A percentile compares a stretch with the other conserved stretches of the same genome.
phyloP scores from a whole-genome alignment of 805 yeast species.

The Cyberlindnera samutprakarnensis region DNA sequence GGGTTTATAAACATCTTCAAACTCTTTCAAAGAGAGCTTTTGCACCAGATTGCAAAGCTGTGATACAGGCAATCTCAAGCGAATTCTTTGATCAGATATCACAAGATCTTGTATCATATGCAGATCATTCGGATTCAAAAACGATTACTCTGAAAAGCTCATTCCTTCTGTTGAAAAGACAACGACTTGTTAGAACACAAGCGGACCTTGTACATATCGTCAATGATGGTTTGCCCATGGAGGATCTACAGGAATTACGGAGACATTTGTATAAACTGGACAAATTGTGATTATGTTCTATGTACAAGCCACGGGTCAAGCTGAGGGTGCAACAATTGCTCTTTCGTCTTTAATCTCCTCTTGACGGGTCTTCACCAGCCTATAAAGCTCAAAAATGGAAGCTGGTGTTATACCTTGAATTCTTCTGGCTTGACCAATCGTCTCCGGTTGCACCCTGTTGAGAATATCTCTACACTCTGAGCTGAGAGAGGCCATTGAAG shows the following conservation, averaged over 20 bases:
- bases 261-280: conserved; percentile 18
- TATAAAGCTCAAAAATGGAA: conserved; percentile 72
- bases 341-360: conserved; percentile 16
- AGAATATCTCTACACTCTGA: conserved; percentile 65
- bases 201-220: conserved; percentile 19
- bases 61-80: conserved; percentile 20
- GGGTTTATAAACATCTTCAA: conserved; percentile 6
- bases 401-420: conserved; percentile 96
- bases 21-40: conserved; percentile 8
- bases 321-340: conserved; percentile 2
- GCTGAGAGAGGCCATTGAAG: conserved; percentile 54
- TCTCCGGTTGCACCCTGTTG: conserved; percentile 73
- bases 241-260: conserved; percentile 19
- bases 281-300: background rate
- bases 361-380: conserved; percentile 32
- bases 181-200: conserved; percentile 16
- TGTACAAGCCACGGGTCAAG: conserved; percentile 1
- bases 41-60: conserved; percentile 15
- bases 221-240: conserved; percentile 24
- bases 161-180: conserved; percentile 24
- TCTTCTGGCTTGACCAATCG: conserved; percentile 92
- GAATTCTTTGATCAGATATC: conserved; percentile 22
- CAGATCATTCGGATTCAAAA: conserved; percentile 25
- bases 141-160: conserved; percentile 22
- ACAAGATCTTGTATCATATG: conserved; percentile 24